Percentiles rank a stretch among this genome's conserved stretches.
Conservation (phyloP, 495 filamentous ascomycete species). For the Pyrenula aspistea region DNA sequence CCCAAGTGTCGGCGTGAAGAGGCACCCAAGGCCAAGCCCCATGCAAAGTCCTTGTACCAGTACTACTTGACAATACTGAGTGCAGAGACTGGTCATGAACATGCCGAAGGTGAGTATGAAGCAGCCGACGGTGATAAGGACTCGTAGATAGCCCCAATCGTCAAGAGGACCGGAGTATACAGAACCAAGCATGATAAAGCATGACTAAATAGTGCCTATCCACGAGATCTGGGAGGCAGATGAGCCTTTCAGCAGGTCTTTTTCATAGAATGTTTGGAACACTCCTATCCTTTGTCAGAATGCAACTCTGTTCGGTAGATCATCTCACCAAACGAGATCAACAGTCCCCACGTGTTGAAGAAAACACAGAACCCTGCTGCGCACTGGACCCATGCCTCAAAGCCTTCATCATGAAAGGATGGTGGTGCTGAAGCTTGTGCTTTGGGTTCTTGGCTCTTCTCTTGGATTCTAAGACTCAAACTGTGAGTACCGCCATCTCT, state of each 20-base stretch:
- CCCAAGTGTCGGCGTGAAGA: conserved; percentile 57
- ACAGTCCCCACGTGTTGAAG: no score
- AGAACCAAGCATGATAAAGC: conserved; percentile 27
- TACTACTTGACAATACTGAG: conserved; percentile 60
- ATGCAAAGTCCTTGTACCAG: conserved; percentile 70
- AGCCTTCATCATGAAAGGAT: no score
- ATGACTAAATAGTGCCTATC: conserved; percentile 35
- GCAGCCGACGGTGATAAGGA: conserved; percentile 40
- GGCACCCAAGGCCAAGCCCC: conserved; percentile 60
- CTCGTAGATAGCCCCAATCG: conserved; percentile 57
- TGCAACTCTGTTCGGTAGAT: no score
- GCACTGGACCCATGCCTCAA: no score
- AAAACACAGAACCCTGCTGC: no score
- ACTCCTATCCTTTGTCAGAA: conserved; percentile 4
- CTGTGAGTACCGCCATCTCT: no score
- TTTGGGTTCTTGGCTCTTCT: no score
- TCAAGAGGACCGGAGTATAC: conserved; percentile 45
- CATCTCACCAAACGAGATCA: no score
- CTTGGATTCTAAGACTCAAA: no score
- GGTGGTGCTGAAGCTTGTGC: no score
- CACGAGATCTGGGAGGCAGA: conserved; percentile 26
- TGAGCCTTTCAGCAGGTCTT: conserved; percentile 15
- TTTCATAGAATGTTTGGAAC: conserved; percentile 13
- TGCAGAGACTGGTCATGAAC: conserved; percentile 58
- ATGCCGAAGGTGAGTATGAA: conserved; percentile 51